phyloP scores from a whole-genome alignment of 305 asterid genomes.

The Nicotiana rustica region DNA sequence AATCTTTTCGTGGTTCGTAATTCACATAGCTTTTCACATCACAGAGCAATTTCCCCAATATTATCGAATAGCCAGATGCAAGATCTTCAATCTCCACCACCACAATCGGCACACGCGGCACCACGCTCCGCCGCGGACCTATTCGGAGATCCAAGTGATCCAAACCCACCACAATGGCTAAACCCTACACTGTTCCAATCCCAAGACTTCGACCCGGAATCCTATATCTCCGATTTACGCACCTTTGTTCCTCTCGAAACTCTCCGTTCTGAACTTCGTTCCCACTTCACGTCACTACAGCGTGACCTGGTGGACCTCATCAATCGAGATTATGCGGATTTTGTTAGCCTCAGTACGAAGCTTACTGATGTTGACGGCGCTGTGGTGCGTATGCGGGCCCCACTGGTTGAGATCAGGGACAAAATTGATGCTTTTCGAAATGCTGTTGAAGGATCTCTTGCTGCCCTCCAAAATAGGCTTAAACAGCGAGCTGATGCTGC shows the following conservation, averaged over 20 bases:
- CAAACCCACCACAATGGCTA: slow-evolving; percentile 86
- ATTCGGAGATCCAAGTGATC: slow-evolving; percentile 89
- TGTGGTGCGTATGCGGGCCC: slow-evolving; percentile 96
- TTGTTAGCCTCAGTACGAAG: slow-evolving; percentile 93
- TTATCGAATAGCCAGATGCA: slow-evolving; percentile 47
- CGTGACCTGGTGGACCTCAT: slow-evolving; percentile 87
- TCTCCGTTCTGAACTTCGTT: slow-evolving; percentile 81
- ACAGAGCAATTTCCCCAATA: slow-evolving; percentile 14
- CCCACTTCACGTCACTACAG: slow-evolving; percentile 71
- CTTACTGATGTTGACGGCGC: slow-evolving; percentile 87
- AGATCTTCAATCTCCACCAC: slow-evolving; percentile 58
- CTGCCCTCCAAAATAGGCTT: slow-evolving; percentile 77
- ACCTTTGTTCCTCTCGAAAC: slow-evolving; percentile 96
- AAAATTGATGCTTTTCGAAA: slow-evolving; percentile 75
- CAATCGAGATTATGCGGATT: slow-evolving; percentile 90
- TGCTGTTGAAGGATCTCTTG: slow-evolving; percentile 72
- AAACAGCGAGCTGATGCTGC: slow-evolving; percentile 87
- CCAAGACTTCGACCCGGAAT: slow-evolving; percentile 80
- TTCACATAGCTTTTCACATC: slow-evolving; percentile 39
- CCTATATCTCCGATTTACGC: slow-evolving; percentile 92
- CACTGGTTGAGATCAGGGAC: slow-evolving; percentile 84
- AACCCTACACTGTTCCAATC: slow-evolving; percentile 77
- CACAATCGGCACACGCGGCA: slow-evolving; percentile 37
- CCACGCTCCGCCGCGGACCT: slow-evolving; percentile 85
- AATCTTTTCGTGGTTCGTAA: slow-evolving; percentile 41